Evolutionary conservation across 768 basidiomycete species (phyloP).

Genomic region (Suillus spraguei): DNA sequence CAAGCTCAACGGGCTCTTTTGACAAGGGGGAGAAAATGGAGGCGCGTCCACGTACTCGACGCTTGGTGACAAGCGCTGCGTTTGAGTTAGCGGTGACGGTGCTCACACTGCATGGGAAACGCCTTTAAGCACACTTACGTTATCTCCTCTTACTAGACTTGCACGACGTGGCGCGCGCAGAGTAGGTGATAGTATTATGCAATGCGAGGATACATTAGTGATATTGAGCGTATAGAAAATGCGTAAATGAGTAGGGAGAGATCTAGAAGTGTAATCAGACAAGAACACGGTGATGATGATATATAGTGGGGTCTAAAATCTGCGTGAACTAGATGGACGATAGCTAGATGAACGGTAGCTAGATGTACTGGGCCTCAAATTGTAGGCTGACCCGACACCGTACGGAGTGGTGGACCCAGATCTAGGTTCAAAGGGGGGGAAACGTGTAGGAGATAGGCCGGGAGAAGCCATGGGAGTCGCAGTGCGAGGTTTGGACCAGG

Average conservation of each 20-base stretch:
- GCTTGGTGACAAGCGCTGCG: neutral
- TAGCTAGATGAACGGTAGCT: slow-evolving; percentile 44
- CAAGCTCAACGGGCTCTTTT: neutral
- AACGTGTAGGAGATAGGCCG: slow-evolving; percentile 37
- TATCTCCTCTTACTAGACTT: neutral
- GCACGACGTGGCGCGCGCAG: neutral
- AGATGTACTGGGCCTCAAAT: slow-evolving; percentile 67
- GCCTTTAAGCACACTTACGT: neutral
- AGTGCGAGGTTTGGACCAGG: slow-evolving; percentile 63
- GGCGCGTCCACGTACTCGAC: neutral
- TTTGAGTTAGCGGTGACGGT: neutral
- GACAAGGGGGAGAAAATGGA: neutral
- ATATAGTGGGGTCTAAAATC: slow-evolving; percentile 26
- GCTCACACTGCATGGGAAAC: slow-evolving; percentile 3
- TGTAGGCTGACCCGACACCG: slow-evolving; percentile 43
- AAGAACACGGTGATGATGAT: slow-evolving; percentile 3
- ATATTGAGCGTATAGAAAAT: slow-evolving; percentile 22
- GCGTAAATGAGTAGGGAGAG: slow-evolving; percentile 14
- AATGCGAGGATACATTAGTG: slow-evolving; percentile 16
- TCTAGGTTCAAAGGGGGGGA: slow-evolving; percentile 40
- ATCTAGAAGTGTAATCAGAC: slow-evolving; percentile 15
- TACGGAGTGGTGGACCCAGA: slow-evolving; percentile 66
- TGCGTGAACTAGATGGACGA: slow-evolving; percentile 41
- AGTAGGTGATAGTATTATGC: slow-evolving; percentile 9
- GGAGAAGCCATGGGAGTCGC: slow-evolving; percentile 66